These are phyloP conservation scores for Botrytis paeoniae DNA, from an alignment of 2,329 filamentous ascomycete genomes.

Conservation along the genomic window DNA sequence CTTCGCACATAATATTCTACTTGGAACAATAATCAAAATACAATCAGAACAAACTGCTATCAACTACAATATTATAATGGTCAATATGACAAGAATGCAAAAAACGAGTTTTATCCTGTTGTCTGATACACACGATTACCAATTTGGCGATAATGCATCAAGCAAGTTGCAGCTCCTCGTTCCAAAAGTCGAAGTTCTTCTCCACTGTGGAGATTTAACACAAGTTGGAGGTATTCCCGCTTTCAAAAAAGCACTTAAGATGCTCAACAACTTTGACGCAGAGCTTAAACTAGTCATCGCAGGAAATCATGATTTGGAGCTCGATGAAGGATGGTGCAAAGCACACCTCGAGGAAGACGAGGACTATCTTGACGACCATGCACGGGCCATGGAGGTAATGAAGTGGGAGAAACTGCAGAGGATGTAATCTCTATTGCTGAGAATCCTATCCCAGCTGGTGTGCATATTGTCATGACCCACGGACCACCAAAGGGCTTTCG, in stretches of 20 bases:
- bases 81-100: conserved; percentile 9
- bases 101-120: conserved; percentile 33
- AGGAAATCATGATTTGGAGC: conserved; percentile 58
- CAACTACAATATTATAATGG: not conserved
- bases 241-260: conserved; percentile 31
- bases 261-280: conserved; percentile 42
- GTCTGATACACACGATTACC: conserved; percentile 34
- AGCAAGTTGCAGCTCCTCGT: conserved; percentile 35
- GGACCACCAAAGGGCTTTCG: conserved; percentile 53
- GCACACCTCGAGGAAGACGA: conserved; percentile 18
- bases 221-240: conserved; percentile 29
- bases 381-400: conserved; percentile 28
- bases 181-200: conserved; percentile 35
- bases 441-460: conserved; percentile 44
- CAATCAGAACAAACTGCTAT: not conserved
- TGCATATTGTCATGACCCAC: conserved; percentile 59
- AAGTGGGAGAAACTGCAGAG: conserved; percentile 26
- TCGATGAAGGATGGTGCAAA: conserved; percentile 50
- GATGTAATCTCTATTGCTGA: conserved; percentile 25
- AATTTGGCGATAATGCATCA: conserved; percentile 23
- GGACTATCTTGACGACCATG: conserved; percentile 21
- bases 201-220: conserved; percentile 42
- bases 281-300: conserved; percentile 60
- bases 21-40: not conserved
- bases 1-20: not conserved